Base-by-base conservation (phyloP, 75 land plant species). In the Cryptomeria japonica region DNA sequence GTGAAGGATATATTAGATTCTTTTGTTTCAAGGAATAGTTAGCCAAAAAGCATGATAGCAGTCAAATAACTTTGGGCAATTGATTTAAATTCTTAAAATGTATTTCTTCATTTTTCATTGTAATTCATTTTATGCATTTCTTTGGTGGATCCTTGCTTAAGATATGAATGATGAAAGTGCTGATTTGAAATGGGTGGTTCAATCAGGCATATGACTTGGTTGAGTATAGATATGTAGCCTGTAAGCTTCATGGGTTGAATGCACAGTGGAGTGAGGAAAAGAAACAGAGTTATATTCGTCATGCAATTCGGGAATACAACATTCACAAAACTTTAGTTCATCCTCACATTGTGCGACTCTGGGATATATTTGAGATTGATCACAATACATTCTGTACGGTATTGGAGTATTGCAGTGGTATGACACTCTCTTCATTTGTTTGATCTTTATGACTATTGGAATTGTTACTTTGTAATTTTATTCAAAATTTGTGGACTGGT, bases 341-440 rank as follows among this genome's bases (percentile, higher is more conserved):
- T 92, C 90, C 89, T 86, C 92, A 98, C 89, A 98, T 98, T 49
- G 99, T 98, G 87, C 96, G 97, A 85, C 94, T 98, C 3, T 98
- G 99, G 99, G 99, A 97, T 84, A 98, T 90, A 37, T 98, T 98
- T 91, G 99, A 98, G 93, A 97, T 98, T 85, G 99, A 98, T 88
- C 97, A 95, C 86, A 96, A 98, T 89, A 97, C 99, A 13, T 98
- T 98, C 87, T 98, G 99, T 88, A 97, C 99, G 42, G 97, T 98
- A 15, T 86, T 98, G 83, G 98, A 98, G 88, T 97, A 94, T 49
- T 97, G 99, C 87, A 94, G 97, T 90, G 99, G 99, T 98, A 95
- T 56, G 91, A 8, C n/a, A 18, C 38, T 68, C 64, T 16, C 76
- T 80, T 84, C 61, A 58, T 87, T 87, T 47, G 31, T 78, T 19